Evolutionary conservation across 345 rosid species (phyloP).

Genomic region (Pelargonium nanum): DNA sequence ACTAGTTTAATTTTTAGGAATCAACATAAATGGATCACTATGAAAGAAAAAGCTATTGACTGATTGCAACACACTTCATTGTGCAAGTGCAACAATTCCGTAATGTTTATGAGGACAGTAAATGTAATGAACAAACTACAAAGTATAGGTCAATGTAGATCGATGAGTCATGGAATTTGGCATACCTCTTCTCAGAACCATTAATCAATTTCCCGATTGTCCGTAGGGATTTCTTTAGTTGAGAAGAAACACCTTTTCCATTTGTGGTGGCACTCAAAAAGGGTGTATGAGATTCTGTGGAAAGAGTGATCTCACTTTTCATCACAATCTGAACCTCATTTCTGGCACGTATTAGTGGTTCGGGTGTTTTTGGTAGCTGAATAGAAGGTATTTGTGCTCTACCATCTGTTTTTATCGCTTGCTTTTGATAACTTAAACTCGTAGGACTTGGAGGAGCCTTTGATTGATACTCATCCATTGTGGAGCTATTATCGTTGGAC

Average conservation of each 20-base stretch:
- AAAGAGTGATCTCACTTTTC: slow-evolving; percentile 24
- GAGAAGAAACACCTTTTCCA: slow-evolving; percentile 48
- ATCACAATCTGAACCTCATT: slow-evolving; percentile 29
- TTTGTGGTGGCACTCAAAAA: slow-evolving; percentile 12
- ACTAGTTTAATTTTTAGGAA: too few relatives aligned
- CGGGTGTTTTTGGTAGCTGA: slow-evolving; percentile 57
- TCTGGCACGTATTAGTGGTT: slow-evolving; percentile 23
- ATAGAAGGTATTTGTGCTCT: slow-evolving; percentile 40
- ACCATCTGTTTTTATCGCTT: slow-evolving; percentile 27
- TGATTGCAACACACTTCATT: too few relatives aligned
- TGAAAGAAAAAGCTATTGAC: too few relatives aligned
- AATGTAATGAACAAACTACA: neutral
- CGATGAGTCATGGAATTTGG: too few relatives aligned
- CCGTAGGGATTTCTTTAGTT: slow-evolving; percentile 70
- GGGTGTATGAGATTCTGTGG: slow-evolving; percentile 30
- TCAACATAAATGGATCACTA: too few relatives aligned
- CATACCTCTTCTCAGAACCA: slow-evolving; percentile 75
- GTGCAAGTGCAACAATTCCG: too few relatives aligned
- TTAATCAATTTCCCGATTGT: slow-evolving; percentile 76
- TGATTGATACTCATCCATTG: slow-evolving; percentile 18
- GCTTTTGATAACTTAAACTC: slow-evolving; percentile 31
- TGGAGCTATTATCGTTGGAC: slow-evolving; percentile 14
- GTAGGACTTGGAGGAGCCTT: slow-evolving; percentile 51
- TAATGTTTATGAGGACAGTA: too few relatives aligned
- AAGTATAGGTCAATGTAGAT: neutral